Evolutionary conservation across 768 basidiomycete genomes (phyloP), one percentile per base, ranked within the genome.

Genomic region (Naganishia vaughanmartiniae): DNA sequence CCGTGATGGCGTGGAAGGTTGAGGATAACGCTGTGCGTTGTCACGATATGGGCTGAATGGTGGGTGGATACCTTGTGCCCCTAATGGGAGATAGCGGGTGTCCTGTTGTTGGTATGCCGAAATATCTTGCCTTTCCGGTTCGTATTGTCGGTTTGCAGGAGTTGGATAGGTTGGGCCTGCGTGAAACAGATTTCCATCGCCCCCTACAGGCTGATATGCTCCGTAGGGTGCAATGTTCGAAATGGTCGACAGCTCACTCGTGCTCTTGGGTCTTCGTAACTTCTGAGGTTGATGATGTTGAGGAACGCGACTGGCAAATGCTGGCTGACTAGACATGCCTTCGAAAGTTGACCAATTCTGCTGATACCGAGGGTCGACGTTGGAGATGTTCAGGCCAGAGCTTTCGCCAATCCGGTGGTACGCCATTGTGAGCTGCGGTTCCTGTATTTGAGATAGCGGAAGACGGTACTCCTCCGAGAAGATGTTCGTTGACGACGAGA

Each of bases 301-400:
- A 46, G n/a, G 24, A 14, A 42, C 24, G n/a, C 12, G 39, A 45
- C 24, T n/a, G 12, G 39, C 24, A 26, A 42, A 63, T 26, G n/a
- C 24, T 15, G 36, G 39, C 15, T 63, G 60, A 26, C 17, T 19
- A 4, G 19, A 15, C 60, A 45, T 63, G 14, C 14, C 42, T n/a
- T 63, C 42, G 39, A 46, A 63, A 17, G 24, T 26, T 30, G 60
- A 9, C 10, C 17, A n/a, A 45, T 63, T 63, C n/a, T 63, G 60
- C 42, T 63, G 60, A 45, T 63, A 63, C 42, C 60, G 36, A 6
- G 21, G 19, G 2, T 63, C 60, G 39, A 42, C 60, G 42, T 63
- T 63, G 39, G 60, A 42, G n/a, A 63, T 63, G 26, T 63, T 63
- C n/a, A 63, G 60, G n/a, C 60, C 60, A 19, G 60, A 45, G 42